Evolutionary conservation across 2,329 filamentous ascomycete genomes (phyloP), one percentile per base, ranked within the genome.

Genomic region (Verticillium nonalfalfae): DNA sequence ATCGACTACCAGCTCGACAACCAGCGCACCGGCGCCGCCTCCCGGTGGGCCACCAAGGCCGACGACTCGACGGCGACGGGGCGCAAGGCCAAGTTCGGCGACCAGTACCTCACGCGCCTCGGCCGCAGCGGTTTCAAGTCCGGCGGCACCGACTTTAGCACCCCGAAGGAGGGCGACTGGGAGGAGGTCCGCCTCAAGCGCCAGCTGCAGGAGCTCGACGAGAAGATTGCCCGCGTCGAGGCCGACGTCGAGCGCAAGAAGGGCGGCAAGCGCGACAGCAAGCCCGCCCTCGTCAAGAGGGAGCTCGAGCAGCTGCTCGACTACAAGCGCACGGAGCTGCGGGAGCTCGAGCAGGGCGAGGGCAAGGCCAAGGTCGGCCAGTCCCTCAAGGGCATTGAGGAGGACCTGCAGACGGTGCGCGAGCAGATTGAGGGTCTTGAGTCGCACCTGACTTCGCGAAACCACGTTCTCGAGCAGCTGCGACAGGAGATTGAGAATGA

Each of bases 1-100:
- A 98, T 99, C 73, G 93, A 97, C 77, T 99, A 98, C 78, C 91
- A 97, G 71, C 74, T 98, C 63, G 92, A 96, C 74, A 89, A 90
- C 70, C 85, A 90, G 65, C 81, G 83, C 61, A 81, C 82, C 38
- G 76, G 80, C n/a, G 78, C 80, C 1, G 86, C 85, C 45, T 90
- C 90, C 64, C 87, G 89, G 69, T 96, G 93, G 90, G 92, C 90
- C 2, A 84, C 86, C 64, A 86, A 89, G 65, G 85, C 88, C 57
- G 90, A 93, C 71, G 91, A 96, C 59, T 85, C 85, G 66, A 97
- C 94, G 0, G 78, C 85, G 39, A 95, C 92, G 0, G 93, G 94
- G 62, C 90, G 91, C 71, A 99, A 99, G 78, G 90, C 93, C 68
- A 97, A 97, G 78, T 99, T 99, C 72, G 95, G 95, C 66, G 95